A percentile compares a stretch with the other conserved stretches of the same genome.
Evolutionary conservation across 2,329 filamentous ascomycete species (phyloP).

Genomic region (Knufia petricola): DNA sequence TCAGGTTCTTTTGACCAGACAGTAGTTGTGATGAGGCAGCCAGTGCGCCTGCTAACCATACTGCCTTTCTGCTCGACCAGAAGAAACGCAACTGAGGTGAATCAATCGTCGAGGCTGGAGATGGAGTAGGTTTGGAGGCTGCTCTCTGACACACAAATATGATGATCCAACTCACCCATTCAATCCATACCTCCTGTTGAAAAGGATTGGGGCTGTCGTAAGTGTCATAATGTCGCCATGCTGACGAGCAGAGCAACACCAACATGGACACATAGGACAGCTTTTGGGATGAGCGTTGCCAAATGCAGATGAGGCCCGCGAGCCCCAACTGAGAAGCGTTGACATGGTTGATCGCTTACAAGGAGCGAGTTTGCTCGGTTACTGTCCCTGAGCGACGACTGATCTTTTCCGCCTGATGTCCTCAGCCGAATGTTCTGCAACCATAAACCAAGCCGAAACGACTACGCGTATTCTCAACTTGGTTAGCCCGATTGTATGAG

Average conservation of each 20-base stretch:
- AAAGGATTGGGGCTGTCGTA: neutral
- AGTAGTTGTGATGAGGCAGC: neutral
- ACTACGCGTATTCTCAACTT: no score
- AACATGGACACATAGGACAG: neutral
- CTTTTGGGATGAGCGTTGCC: neutral
- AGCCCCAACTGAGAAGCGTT: no score
- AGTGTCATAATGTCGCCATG: neutral
- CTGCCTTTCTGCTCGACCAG: neutral
- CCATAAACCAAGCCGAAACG: no score
- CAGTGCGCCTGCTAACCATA: neutral
- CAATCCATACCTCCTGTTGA: neutral
- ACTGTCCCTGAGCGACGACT: no score
- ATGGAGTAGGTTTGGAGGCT: neutral
- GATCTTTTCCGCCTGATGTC: no score
- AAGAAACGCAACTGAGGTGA: neutral
- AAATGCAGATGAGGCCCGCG: no score
- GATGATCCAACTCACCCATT: neutral
- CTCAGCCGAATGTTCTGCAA: no score
- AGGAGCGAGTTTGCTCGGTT: no score
- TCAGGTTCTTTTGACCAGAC: neutral
- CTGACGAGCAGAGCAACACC: neutral
- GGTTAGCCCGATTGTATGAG: no score
- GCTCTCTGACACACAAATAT: neutral
- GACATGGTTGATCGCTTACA: no score
- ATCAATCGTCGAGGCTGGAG: neutral